Base-by-base conservation (phyloP, 805 yeast genomes). In the Kuraishia capsulata region DNA sequence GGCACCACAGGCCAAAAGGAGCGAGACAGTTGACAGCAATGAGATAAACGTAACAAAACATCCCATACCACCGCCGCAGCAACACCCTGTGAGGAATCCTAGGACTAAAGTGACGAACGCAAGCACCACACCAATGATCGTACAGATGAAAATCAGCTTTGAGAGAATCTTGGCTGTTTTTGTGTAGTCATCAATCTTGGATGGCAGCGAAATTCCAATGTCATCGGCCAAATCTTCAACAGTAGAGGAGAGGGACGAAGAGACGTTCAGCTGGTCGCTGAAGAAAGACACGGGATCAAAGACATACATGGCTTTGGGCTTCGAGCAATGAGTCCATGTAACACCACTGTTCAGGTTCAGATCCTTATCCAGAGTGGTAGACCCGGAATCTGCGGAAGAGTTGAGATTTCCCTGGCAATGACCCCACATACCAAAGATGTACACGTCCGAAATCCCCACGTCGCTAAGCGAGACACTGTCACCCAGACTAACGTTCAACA, bases 351-450 rank as follows among this genome's bases (percentile, higher is more conserved):
- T 35, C 11, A 47, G 41, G 17, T 47, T 42, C 8, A 35, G 14
- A 45, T 59, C 55, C 26, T 51, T 49, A 39, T 64, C 41, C 33
- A 48, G 50, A 36, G 53, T 56, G 36, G 47, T 35, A 24, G 43
- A 34, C 42, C 46, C 36, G 48, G 37, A n/a, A 30, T 38, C 40
- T 14, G 41, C 30, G 3, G 39, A 35, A 21, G 33, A 37, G 19
- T 39, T 37, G 25, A 34, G 20, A 40, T 50, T 45, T 18, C 78
- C 81, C 39, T 62, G 48, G 55, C 88, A 80, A 57, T 75, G 78
- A 19, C 81, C 81, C 73, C 81, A 79, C 46, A 75, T 57, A 28
- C 85, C 83, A 25, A 77, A 59, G 13, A 72, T 65, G 46, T 73
- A 73, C 21, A 70, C 61, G 32, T 67, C 69, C 3, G 71, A 53